Conservation (phyloP, 1,284 basidiomycete genomes). For the Sphagnurus paluster region DNA sequence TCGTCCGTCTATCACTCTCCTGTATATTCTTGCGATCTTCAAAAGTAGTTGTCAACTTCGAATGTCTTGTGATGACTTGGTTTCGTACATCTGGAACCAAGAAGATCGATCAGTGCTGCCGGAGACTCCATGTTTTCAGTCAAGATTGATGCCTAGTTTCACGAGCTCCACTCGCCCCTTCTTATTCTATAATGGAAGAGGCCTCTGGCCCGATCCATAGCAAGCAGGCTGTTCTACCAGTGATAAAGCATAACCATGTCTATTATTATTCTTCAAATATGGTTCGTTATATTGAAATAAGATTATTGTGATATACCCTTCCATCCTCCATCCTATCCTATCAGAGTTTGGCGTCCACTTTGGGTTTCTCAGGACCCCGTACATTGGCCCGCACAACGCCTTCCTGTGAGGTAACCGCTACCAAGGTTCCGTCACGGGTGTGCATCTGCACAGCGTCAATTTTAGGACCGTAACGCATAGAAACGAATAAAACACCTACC, state of each 20-base stretch:
- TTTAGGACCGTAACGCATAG: constrained; percentile 4
- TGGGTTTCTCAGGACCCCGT: constrained; percentile 36
- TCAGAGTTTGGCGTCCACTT: constrained; percentile 41
- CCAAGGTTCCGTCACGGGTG: constrained; percentile 64
- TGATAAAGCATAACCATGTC: too few species aligned
- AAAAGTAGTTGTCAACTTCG: constrained; percentile 11
- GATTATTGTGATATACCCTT: neutral
- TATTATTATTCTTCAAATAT: too few species aligned
- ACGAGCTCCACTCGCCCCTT: neutral
- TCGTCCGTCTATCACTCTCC: constrained; percentile 5
- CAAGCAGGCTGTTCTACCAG: too few species aligned
- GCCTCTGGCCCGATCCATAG: too few species aligned
- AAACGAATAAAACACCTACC: constrained; percentile 38
- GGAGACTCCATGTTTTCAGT: neutral
- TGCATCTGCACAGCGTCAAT: constrained; percentile 62
- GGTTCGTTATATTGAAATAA: neutral
- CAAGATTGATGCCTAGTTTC: neutral
- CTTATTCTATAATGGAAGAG: too few species aligned
- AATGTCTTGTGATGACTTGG: constrained; percentile 10
- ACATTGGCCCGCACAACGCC: constrained; percentile 71
- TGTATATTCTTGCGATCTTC: constrained; percentile 6
- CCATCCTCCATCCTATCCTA: neutral
- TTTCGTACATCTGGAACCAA: constrained; percentile 1
- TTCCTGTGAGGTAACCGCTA: constrained; percentile 84
- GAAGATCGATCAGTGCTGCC: neutral